A percentile compares a stretch with the other conserved stretches of the same genome.
Conservation (phyloP, 2,329 filamentous ascomycete genomes). For the Penicillium sp. region DNA sequence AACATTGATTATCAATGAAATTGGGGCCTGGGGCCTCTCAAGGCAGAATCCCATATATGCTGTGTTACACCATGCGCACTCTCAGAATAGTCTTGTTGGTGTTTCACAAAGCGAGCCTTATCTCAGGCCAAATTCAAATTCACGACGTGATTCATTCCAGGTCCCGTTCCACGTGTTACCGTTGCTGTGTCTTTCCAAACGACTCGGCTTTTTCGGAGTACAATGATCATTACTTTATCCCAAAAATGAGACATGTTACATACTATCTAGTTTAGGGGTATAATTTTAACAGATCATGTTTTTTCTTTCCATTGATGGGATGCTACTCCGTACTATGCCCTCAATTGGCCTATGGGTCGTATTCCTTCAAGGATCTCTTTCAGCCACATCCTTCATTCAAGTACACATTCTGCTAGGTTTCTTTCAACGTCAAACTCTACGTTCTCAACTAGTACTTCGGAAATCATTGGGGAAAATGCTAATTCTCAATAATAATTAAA, state of each 20-base stretch:
- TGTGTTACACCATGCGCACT: not conserved
- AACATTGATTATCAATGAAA: not conserved
- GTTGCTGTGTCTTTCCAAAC: not conserved
- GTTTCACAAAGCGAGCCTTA: not conserved
- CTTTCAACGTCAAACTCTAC: not conserved
- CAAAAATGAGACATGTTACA: not conserved
- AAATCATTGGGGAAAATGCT: not conserved
- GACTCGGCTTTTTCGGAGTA: not conserved
- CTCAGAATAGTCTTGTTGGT: not conserved
- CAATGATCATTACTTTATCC: not conserved
- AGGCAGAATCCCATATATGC: not conserved
- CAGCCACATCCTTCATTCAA: not conserved
- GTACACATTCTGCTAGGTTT: not conserved
- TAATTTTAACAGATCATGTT: not conserved
- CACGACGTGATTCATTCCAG: not conserved
- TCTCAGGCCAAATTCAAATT: not conserved
- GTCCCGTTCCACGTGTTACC: not conserved
- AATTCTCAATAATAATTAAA: not conserved
- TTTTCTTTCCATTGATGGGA: not conserved
- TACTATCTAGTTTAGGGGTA: not conserved
- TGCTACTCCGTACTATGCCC: not conserved
- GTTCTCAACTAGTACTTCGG: not conserved
- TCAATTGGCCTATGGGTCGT: not conserved
- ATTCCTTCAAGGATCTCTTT: not conserved
- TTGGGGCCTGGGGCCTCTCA: not conserved